Evolutionary conservation across 768 basidiomycete species (phyloP), one percentile per base, ranked within the genome.

Genomic region (Steccherinum ochraceum): DNA sequence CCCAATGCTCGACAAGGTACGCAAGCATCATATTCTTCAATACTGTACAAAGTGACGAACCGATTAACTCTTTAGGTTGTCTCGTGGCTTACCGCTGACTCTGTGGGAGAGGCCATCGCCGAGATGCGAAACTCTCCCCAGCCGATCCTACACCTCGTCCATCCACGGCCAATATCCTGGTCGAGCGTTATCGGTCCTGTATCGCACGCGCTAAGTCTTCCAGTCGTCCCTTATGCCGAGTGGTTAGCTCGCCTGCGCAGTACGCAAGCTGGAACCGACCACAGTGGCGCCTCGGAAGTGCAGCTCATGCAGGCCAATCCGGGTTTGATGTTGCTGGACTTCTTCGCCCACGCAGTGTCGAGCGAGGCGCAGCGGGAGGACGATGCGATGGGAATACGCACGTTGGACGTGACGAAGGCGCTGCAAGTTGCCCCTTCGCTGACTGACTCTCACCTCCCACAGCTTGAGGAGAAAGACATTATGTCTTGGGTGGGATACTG

Each of bases 121-220:
- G 65, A 67, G 23, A 53, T 66, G 47, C 54, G 58, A 2, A 53
- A 50, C 2, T 53, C 54, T 0, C 21, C 46, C 5, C 13, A 26
- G 5, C 24, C 43, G 11, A 39, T 56, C 20, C 5, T 61, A 4
- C 62, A 67, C 49, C 45, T 69, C 26, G 51, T 48, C 12, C 62
- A 68, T 43, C 64, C 64, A 1, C 26, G 51, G 3, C 59, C 67
- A 0, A 50, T 56, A 0, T 35, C 57, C 3, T 66, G 65, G 64
- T 24, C 18, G 16, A 24, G 44, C 2, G 49, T 68, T 24, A 49
- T 59, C 12, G 21, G 18, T 20, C 44, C 47, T 4, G 19, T 62
- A 18, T 54, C 65, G 5, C 3, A n/a, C 2, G 49, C 52, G 21
- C 52, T 68, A 18, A 26, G 27, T 19, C 49, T 65, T 18, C 65